A percentile compares a stretch with the other conserved stretches of the same genome.
phyloP scores from a whole-genome alignment of 2,329 filamentous ascomycete species.

The Colletotrichum filicis region DNA sequence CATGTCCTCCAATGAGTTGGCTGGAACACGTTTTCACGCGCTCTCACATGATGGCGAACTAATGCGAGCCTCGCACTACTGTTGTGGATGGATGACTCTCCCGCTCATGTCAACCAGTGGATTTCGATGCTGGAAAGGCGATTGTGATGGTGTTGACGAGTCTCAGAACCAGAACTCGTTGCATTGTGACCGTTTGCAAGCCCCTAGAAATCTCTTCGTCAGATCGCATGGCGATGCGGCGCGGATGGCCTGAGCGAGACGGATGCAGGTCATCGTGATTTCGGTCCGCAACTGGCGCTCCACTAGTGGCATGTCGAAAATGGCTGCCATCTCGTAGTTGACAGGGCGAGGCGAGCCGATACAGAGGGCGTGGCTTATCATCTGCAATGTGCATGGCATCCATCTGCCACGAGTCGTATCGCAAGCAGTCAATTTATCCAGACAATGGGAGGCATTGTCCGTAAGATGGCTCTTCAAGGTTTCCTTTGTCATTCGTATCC shows the following conservation, averaged over 20 bases:
- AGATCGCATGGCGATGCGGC: constrained; percentile 31
- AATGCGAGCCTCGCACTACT: constrained; percentile 33
- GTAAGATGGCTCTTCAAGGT: background rate
- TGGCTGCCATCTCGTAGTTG: constrained; percentile 7
- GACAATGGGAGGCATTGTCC: constrained; percentile 23
- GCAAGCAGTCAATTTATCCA: constrained; percentile 12
- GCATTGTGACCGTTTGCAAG: background rate
- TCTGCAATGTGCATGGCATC: constrained; percentile 27
- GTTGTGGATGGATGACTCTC: constrained; percentile 30
- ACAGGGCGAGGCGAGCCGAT: constrained; percentile 1
- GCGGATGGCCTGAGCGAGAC: constrained; percentile 30
- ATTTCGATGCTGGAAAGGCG: background rate
- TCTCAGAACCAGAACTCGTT: background rate
- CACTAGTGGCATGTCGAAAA: constrained; percentile 26
- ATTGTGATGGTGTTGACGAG: background rate
- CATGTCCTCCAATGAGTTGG: constrained; percentile 18
- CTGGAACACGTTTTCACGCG: constrained; percentile 19
- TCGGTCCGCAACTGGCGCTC: constrained; percentile 19
- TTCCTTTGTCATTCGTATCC: constrained; percentile 9
- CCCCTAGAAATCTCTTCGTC: constrained; percentile 12
- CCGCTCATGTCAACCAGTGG: constrained; percentile 21
- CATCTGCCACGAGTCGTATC: constrained; percentile 27
- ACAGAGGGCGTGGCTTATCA: constrained; percentile 2
- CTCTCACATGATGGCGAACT: constrained; percentile 35
- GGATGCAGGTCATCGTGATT: constrained; percentile 34